Conservation (phyloP, 2,329 filamentous ascomycete species). For the Hypoxylon sp. region DNA sequence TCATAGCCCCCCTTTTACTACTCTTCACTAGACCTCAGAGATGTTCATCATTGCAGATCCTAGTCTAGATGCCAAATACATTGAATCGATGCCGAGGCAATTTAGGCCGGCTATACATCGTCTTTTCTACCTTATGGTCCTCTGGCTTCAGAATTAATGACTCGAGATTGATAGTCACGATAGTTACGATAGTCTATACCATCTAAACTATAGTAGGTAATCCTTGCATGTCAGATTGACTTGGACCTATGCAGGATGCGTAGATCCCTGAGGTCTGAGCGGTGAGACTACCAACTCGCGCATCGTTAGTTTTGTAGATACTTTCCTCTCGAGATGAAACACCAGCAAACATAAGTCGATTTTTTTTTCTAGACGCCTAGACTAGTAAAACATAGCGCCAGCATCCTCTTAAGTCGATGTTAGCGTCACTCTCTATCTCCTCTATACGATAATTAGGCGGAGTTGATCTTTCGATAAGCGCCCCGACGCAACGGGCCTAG, state of each 20-base stretch:
- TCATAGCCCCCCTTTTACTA: conserved; percentile 20
- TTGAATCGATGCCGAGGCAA: conserved; percentile 12
- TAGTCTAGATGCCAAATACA: conserved; percentile 23
- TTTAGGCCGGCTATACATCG: conserved; percentile 7
- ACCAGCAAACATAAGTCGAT: background rate
- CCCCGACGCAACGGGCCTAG: conserved; percentile 22
- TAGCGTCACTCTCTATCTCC: conserved; percentile 3
- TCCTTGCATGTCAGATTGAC: conserved; percentile 13
- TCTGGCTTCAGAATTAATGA: background rate
- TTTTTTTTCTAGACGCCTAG: background rate
- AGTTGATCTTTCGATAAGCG: conserved; percentile 11
- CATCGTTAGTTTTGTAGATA: conserved; percentile 4
- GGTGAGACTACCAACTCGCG: conserved; percentile 20
- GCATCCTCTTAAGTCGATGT: conserved; percentile 4
- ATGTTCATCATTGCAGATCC: conserved; percentile 14
- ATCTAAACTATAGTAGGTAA: conserved; percentile 14
- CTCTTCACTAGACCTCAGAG: conserved; percentile 17
- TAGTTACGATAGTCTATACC: conserved; percentile 22
- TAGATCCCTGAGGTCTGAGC: conserved; percentile 31
- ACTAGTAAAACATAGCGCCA: conserved; percentile 15
- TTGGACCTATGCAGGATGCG: conserved; percentile 31
- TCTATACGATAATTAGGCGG: conserved; percentile 15
- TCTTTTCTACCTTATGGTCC: conserved; percentile 8
- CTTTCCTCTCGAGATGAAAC: conserved; percentile 16
- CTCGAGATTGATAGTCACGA: conserved; percentile 19